Conservation (phyloP, 306 rosid species). For the Cercis canadensis region DNA sequence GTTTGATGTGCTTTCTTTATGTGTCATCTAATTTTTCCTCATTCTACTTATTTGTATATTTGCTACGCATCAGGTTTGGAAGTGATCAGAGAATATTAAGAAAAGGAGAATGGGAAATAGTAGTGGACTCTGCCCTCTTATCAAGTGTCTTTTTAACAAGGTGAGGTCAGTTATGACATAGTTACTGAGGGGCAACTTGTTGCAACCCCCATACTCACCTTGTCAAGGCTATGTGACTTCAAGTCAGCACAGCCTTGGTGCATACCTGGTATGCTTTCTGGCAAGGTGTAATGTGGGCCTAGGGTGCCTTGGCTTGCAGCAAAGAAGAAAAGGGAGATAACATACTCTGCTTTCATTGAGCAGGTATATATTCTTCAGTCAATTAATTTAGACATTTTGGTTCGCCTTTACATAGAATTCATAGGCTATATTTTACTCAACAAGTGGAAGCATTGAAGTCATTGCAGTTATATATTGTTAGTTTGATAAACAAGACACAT, state of each 20-base stretch:
- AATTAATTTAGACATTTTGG: neutral
- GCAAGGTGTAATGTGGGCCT: no score
- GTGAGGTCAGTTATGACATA: conserved; percentile 9
- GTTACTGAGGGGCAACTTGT: neutral
- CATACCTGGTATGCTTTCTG: conserved; percentile 2
- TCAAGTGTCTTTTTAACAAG: neutral
- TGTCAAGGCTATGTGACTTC: conserved; percentile 8
- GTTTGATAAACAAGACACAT: neutral
- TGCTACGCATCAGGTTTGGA: conserved; percentile 18
- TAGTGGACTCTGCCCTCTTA: conserved; percentile 1
- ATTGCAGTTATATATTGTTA: conserved; percentile 17
- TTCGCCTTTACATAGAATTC: conserved; percentile 5
- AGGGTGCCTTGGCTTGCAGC: conserved; percentile 23
- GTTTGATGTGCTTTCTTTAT: conserved; percentile 33
- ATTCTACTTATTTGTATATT: conserved; percentile 21
- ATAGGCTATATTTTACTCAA: neutral
- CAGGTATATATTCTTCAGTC: no score
- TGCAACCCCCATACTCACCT: neutral
- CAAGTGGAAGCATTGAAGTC: conserved; percentile 21
- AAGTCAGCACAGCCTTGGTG: neutral
- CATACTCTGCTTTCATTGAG: no score
- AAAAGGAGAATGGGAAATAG: neutral
- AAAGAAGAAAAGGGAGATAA: neutral
- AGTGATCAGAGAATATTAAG: neutral
- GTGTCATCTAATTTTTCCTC: conserved; percentile 17